These are phyloP conservation scores for Blastobotrys buckinghamii DNA, from an alignment of 1,139 yeast genomes.

Conservation along the genomic window DNA sequence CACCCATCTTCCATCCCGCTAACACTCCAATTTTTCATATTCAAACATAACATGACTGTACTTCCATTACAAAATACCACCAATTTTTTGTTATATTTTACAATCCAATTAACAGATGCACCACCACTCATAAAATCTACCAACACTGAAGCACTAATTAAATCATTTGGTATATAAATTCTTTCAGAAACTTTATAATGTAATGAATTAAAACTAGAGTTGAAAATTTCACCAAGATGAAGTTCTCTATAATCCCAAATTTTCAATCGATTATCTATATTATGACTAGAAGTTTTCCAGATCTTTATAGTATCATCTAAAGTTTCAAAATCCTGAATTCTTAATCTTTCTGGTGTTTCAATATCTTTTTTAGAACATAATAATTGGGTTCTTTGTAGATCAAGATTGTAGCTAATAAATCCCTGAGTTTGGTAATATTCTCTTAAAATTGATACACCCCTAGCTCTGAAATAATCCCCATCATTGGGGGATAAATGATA, in stretches of 20 bases:
- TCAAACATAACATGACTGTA: background rate
- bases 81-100: background rate
- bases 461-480: constrained; percentile 10
- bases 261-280: constrained; percentile 11
- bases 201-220: background rate
- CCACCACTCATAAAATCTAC: background rate
- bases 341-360: background rate
- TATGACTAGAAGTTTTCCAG: constrained; percentile 6
- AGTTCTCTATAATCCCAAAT: constrained; percentile 19
- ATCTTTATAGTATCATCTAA: constrained; percentile 4
- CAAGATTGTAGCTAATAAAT: background rate
- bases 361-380: background rate
- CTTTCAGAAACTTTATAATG: background rate
- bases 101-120: background rate
- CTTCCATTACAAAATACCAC: background rate
- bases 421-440: constrained; percentile 15
- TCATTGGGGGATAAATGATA: constrained; percentile 11
- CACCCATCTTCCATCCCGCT: background rate
- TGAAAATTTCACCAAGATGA: background rate
- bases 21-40: background rate
- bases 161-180: too few species aligned
- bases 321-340: constrained; percentile 1
- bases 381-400: constrained; percentile 1
- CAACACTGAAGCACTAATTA: background rate
- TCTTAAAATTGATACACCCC: constrained; percentile 21